Conservation (phyloP, 345 rosid genomes). For the Dimocarpus longan region DNA sequence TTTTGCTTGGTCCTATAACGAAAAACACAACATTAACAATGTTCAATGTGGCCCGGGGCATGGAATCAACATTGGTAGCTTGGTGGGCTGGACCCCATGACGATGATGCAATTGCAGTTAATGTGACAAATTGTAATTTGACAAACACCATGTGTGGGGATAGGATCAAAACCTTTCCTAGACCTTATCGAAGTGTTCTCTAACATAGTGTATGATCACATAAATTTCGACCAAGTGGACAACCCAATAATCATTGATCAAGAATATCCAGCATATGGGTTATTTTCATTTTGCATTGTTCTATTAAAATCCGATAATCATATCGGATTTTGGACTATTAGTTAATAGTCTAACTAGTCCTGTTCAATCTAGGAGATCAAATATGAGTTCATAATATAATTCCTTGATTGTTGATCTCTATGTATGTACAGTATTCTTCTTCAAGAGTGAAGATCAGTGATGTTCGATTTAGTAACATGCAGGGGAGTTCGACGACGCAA, state of each 20-base stretch:
- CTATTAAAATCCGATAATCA: too few species aligned
- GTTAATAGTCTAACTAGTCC: too few species aligned
- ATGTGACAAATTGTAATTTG: not conserved
- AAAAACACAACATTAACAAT: slow-evolving; percentile 11
- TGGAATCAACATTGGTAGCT: slow-evolving; percentile 19
- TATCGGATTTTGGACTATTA: too few species aligned
- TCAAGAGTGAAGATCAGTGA: slow-evolving; percentile 23
- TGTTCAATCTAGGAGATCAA: too few species aligned
- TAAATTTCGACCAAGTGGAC: slow-evolving; percentile 18
- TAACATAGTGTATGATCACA: not conserved
- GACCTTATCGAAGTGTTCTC: too few species aligned
- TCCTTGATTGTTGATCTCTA: not conserved
- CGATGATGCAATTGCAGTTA: not conserved
- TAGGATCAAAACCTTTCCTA: not conserved
- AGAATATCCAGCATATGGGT: slow-evolving; percentile 8
- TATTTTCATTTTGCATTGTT: too few species aligned
- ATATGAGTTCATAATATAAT: too few species aligned
- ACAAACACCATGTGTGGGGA: not conserved
- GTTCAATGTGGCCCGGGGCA: slow-evolving; percentile 36
- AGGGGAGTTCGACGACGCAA: slow-evolving; percentile 19
- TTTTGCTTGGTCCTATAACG: slow-evolving; percentile 30
- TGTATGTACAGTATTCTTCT: not conserved
- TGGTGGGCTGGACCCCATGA: not conserved
- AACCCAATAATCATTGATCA: slow-evolving; percentile 45
- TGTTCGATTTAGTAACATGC: slow-evolving; percentile 21